Conservation (phyloP, 225 moss, liverwort and hornwort genomes). For the Sphagnum contortum region DNA sequence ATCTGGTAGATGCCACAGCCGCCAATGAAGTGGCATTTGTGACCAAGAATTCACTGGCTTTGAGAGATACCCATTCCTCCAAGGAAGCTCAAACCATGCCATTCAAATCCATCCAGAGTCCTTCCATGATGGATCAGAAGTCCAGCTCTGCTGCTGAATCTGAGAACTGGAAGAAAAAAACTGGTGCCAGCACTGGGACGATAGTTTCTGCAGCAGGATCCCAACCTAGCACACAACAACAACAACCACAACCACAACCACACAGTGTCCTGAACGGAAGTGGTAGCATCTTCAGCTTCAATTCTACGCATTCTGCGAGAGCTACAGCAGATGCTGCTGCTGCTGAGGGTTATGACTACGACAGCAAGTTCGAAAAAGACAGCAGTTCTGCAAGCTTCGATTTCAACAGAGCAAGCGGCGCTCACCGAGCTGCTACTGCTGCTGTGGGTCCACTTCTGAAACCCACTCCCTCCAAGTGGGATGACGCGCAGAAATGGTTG, state of each 20-base stretch:
- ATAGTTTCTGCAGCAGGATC: background rate
- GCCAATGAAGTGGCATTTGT: slow-evolving; percentile 32
- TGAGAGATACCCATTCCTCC: slow-evolving; percentile 25
- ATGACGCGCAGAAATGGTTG: slow-evolving; percentile 93
- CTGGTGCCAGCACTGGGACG: slow-evolving; percentile 6
- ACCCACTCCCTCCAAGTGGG: slow-evolving; percentile 91
- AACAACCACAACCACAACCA: no score
- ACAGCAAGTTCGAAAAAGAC: slow-evolving; percentile 62
- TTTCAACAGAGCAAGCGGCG: slow-evolving; percentile 48
- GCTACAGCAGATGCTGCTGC: slow-evolving; percentile 19
- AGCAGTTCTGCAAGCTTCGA: slow-evolving; percentile 77
- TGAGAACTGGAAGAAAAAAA: slow-evolving; percentile 11
- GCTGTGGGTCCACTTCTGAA: slow-evolving; percentile 54
- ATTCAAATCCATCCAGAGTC: slow-evolving; percentile 34
- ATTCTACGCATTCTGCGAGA: slow-evolving; percentile 23
- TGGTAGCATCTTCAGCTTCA: slow-evolving; percentile 30
- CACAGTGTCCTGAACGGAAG: slow-evolving; percentile 28
- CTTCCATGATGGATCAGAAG: slow-evolving; percentile 1
- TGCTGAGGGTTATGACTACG: slow-evolving; percentile 61
- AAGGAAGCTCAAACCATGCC: slow-evolving; percentile 38
- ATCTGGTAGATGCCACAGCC: background rate
- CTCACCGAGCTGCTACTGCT: slow-evolving; percentile 29
- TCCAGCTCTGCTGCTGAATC: slow-evolving; percentile 2
- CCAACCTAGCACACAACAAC: background rate
- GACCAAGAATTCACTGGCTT: slow-evolving; percentile 36